Percentiles rank a stretch among this genome's conserved stretches.
Evolutionary conservation across 768 basidiomycete species (phyloP).

Genomic region (Plicaturopsis crispa): DNA sequence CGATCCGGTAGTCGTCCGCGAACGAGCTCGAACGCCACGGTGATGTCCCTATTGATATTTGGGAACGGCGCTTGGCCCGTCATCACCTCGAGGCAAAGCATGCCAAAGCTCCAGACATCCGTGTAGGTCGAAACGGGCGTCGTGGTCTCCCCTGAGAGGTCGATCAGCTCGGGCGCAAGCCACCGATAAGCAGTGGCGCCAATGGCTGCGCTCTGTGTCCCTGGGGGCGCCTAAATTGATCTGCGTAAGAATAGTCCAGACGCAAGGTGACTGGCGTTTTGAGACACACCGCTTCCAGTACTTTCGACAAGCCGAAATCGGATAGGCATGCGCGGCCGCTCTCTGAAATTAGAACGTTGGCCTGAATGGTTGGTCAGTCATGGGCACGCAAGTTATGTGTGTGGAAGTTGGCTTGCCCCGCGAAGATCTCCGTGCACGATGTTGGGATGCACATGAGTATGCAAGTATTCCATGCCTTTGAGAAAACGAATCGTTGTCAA

Average conservation of each 20-base stretch:
- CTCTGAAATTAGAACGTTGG: constrained; percentile 35
- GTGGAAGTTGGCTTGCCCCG: constrained; percentile 21
- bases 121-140: constrained; percentile 24
- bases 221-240: too few relatives aligned
- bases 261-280: too few relatives aligned
- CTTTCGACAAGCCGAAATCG: constrained; percentile 37
- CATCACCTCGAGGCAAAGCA: constrained; percentile 38
- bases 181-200: constrained; percentile 27
- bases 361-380: constrained; percentile 17
- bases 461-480: constrained; percentile 35
- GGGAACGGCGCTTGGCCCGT: constrained; percentile 33
- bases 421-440: constrained; percentile 36
- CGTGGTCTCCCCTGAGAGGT: constrained; percentile 14
- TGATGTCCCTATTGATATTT: constrained; percentile 21
- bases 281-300: constrained; percentile 27
- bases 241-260: too few relatives aligned
- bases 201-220: constrained; percentile 15
- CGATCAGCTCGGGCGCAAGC: constrained; percentile 33
- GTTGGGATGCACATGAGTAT: constrained; percentile 21
- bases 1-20: constrained; percentile 29
- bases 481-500: too few relatives aligned
- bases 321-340: constrained; percentile 31
- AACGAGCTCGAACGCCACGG: constrained; percentile 27
- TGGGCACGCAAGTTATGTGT: constrained; percentile 2
- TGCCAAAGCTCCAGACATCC: constrained; percentile 44